A percentile compares a stretch with the other conserved stretches of the same genome.
phyloP scores from a whole-genome alignment of 768 basidiomycete genomes.

The Pholiota molesta region DNA sequence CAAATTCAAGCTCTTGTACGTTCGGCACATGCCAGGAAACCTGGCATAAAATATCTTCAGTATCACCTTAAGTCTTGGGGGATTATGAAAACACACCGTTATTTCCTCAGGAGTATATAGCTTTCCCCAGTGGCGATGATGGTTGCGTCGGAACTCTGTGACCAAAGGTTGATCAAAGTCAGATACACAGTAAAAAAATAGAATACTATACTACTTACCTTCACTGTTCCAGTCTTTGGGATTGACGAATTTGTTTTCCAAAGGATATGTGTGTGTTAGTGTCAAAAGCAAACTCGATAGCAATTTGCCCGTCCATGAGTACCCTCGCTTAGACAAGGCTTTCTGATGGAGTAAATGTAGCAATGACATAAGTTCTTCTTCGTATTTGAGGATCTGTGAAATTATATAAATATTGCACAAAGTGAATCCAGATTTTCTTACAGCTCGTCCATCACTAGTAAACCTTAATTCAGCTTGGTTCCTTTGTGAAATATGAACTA shows the following conservation, averaged over 20 bases:
- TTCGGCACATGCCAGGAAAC: constrained; percentile 80
- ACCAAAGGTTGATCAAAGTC: not conserved
- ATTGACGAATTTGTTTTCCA: constrained; percentile 83
- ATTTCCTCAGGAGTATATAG: constrained; percentile 71
- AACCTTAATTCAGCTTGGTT: constrained; percentile 3
- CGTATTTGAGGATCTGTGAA: constrained; percentile 62
- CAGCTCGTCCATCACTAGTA: constrained; percentile 60
- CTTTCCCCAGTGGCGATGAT: constrained; percentile 82
- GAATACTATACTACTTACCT: constrained; percentile 42
- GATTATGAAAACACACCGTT: constrained; percentile 45
- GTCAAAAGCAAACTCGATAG: constrained; percentile 73
- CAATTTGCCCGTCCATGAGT: constrained; percentile 79
- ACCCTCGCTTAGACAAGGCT: constrained; percentile 80
- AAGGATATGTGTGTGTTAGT: constrained; percentile 78
- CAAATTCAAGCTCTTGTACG: constrained; percentile 72
- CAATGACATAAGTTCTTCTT: constrained; percentile 60
- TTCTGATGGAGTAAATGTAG: constrained; percentile 68
- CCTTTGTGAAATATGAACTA: constrained; percentile 13
- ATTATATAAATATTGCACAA: constrained; percentile 5
- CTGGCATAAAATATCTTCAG: constrained; percentile 31
- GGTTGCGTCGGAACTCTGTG: constrained; percentile 67
- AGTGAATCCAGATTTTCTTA: constrained; percentile 31
- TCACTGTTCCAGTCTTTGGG: constrained; percentile 73
- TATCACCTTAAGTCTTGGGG: not conserved
- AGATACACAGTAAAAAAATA: constrained; percentile 1